phyloP scores from a whole-genome alignment of 352 stramenopile genomes.

The Peronospora destructor region DNA sequence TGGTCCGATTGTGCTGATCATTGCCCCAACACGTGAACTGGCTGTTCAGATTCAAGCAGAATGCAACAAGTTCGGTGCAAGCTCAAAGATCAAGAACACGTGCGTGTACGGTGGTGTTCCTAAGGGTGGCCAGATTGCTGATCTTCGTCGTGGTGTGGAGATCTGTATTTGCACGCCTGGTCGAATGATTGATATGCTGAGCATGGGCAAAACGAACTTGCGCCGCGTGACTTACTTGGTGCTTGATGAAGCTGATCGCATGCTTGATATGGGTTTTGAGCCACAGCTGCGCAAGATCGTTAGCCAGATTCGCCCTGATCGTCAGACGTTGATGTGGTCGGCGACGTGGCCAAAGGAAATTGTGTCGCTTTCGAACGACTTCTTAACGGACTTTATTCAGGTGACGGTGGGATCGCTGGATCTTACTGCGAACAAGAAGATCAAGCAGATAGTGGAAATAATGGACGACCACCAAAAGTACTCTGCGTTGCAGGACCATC shows the following conservation, averaged over 20 bases:
- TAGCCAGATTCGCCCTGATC: constrained; percentile 94
- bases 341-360: constrained; percentile 99
- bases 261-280: constrained; percentile 95
- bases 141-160: constrained; percentile 74
- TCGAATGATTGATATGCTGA: constrained; percentile 97
- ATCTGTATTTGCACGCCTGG: constrained; percentile 92
- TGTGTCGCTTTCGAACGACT: constrained; percentile 93
- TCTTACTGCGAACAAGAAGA: constrained; percentile 96
- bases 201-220: constrained; percentile 93
- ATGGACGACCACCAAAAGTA: constrained; percentile 96
- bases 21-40: constrained; percentile 97
- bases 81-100: constrained; percentile 98
- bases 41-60: constrained; percentile 99
- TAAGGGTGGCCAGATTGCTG: constrained; percentile 88
- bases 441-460: constrained; percentile 96
- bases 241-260: constrained; percentile 97
- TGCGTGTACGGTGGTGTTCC: constrained; percentile 98
- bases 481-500: constrained; percentile 71
- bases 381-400: constrained; percentile 96
- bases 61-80: constrained; percentile 97
- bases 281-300: constrained; percentile 94
- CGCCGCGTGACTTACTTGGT: constrained; percentile 97
- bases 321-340: constrained; percentile 98
- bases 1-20: constrained; percentile 96
- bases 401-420: constrained; percentile 93